phyloP scores from a whole-genome alignment of 768 basidiomycete species.

The Mycena vitilis region DNA sequence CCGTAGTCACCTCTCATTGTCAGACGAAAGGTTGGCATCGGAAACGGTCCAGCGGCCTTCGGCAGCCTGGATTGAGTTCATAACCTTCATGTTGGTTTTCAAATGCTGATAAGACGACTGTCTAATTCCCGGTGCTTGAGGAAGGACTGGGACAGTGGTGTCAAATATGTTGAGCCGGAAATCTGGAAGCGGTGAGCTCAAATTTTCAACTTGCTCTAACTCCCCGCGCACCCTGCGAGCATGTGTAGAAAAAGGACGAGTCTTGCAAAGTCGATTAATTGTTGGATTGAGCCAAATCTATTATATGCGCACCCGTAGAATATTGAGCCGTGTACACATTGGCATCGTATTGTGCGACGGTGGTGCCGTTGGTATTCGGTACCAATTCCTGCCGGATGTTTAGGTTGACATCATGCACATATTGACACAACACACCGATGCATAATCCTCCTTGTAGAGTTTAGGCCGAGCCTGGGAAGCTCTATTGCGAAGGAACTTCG shows the following conservation, averaged over 20 bases:
- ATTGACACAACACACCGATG: constrained; percentile 57
- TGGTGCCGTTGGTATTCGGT: constrained; percentile 84
- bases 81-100: constrained; percentile 58
- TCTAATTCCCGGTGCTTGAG: constrained; percentile 36
- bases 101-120: constrained; percentile 41
- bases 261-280: constrained; percentile 59
- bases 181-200: constrained; percentile 57
- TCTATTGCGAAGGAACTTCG: constrained; percentile 60
- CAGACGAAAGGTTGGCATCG: constrained; percentile 90
- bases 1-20: constrained; percentile 77
- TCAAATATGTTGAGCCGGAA: constrained; percentile 93
- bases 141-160: constrained; percentile 62
- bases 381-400: constrained; percentile 65
- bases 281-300: neutral
- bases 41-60: constrained; percentile 94
- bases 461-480: constrained; percentile 47
- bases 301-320: constrained; percentile 65
- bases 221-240: constrained; percentile 71
- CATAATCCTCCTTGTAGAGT: constrained; percentile 63
- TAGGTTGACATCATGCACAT: neutral
- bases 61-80: constrained; percentile 78
- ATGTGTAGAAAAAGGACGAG: constrained; percentile 94
- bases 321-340: constrained; percentile 91
- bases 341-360: constrained; percentile 76
- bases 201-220: neutral